Conservation (phyloP, 805 yeast species). For the Cyberlindnera mycetangii region DNA sequence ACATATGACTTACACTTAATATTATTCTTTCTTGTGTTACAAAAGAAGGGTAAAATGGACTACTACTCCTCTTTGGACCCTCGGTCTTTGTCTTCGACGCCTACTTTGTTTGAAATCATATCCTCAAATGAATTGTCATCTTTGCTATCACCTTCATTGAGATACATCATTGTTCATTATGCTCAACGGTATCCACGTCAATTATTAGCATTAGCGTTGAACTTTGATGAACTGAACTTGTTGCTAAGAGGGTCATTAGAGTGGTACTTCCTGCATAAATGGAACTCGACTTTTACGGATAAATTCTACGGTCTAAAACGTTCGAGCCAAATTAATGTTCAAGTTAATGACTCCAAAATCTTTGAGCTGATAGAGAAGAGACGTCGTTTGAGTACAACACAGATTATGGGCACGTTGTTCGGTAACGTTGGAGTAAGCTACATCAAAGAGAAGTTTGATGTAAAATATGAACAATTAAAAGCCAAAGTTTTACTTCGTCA, state of each 20-base stretch:
- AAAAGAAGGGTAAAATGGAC: conserved; percentile 47
- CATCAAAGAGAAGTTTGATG: conserved; percentile 63
- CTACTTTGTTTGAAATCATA: conserved; percentile 85
- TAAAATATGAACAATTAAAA: conserved; percentile 56
- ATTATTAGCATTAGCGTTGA: conserved; percentile 56
- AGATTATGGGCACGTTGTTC: conserved; percentile 51
- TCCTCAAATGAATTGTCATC: conserved; percentile 78
- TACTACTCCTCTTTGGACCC: conserved; percentile 80
- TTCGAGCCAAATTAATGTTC: conserved; percentile 30
- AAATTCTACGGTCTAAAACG: conserved; percentile 88
- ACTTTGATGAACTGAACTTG: conserved; percentile 75
- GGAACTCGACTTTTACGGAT: conserved; percentile 89
- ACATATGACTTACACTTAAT: not conserved
- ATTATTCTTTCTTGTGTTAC: not conserved
- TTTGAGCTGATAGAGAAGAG: conserved; percentile 42
- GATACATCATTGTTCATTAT: conserved; percentile 78
- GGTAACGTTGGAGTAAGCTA: conserved; percentile 68
- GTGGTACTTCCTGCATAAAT: conserved; percentile 59
- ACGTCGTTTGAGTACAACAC: conserved; percentile 50
- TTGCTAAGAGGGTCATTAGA: conserved; percentile 63
- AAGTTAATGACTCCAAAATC: conserved; percentile 34
- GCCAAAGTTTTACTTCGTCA: conserved; percentile 56
- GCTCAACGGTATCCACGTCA: conserved; percentile 75
- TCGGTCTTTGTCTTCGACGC: conserved; percentile 68
- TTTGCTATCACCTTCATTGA: conserved; percentile 75